Conservation (phyloP, 2,329 filamentous ascomycete species). For the Westerdykella aurantiaca region DNA sequence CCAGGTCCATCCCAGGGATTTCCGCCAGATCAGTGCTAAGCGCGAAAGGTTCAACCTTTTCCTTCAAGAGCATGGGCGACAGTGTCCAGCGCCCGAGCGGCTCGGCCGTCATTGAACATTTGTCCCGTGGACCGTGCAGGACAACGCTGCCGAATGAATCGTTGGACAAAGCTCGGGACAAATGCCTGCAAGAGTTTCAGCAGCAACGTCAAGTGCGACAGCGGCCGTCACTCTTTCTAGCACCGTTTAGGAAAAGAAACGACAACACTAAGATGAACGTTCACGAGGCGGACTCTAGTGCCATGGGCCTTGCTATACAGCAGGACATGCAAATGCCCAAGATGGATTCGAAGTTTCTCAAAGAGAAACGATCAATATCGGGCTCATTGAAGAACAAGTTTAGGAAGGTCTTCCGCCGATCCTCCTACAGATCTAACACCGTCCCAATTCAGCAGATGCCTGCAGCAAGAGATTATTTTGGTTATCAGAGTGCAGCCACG, state of each 20-base stretch:
- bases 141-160: constrained; percentile 21
- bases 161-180: constrained; percentile 35
- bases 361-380: constrained; percentile 58
- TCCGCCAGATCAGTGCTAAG: not conserved
- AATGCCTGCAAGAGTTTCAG: constrained; percentile 38
- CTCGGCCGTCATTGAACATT: not conserved
- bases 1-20: constrained; percentile 1
- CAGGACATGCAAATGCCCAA: constrained; percentile 13
- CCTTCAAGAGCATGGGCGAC: not conserved
- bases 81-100: not conserved
- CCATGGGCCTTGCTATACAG: no score
- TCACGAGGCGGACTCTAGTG: constrained; percentile 4
- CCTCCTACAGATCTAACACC: constrained; percentile 21
- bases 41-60: constrained; percentile 9
- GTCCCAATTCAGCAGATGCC: constrained; percentile 52
- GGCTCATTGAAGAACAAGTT: constrained; percentile 57
- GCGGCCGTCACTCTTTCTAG: constrained; percentile 41
- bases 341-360: constrained; percentile 12
- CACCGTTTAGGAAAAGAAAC: constrained; percentile 41
- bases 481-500: constrained; percentile 9
- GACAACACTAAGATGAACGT: constrained; percentile 22
- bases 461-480: constrained; percentile 39
- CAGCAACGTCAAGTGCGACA: constrained; percentile 36
- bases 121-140: constrained; percentile 22
- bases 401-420: constrained; percentile 51